Percentiles rank a stretch among this genome's conserved stretches.
Evolutionary conservation across 345 rosid species (phyloP).

Genomic region (Psidium guajava): DNA sequence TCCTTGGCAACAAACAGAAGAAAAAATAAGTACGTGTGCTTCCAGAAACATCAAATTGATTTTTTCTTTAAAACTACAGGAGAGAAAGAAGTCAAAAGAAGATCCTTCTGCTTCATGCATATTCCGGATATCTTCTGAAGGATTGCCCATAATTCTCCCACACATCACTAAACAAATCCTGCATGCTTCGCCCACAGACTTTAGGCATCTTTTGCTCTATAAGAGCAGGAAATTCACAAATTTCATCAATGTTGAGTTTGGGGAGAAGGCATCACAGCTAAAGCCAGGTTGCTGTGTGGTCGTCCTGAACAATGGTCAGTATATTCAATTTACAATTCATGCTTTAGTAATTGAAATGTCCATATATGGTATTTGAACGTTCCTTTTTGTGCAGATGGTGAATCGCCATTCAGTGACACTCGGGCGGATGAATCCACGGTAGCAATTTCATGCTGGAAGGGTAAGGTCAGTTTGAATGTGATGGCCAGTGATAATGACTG

Average conservation of each 20-base stretch:
- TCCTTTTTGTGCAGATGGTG: conserved; percentile 20
- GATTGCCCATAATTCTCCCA: conserved; percentile 81
- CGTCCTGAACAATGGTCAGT: conserved; percentile 46
- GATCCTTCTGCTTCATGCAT: conserved; percentile 55
- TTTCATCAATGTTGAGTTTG: conserved; percentile 51
- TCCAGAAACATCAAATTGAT: neutral
- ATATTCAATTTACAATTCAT: neutral
- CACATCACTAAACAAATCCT: conserved; percentile 78
- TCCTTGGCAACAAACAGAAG: neutral
- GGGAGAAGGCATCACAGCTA: conserved; percentile 62
- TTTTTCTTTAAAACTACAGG: conserved; percentile 19
- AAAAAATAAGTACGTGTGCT: neutral
- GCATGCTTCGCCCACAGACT: conserved; percentile 45
- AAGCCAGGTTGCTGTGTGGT: conserved; percentile 76
- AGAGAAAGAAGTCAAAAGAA: conserved; percentile 75
- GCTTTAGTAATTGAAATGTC: neutral
- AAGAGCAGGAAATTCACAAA: conserved; percentile 64
- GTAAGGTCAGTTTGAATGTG: conserved; percentile 60
- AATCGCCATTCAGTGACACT: conserved; percentile 13
- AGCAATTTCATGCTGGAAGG: conserved; percentile 96
- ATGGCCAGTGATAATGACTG: conserved; percentile 82
- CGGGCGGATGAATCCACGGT: conserved; percentile 31
- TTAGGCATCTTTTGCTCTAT: conserved; percentile 68
- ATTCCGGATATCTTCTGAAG: conserved; percentile 92
- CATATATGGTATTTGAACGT: neutral